Percentiles rank a stretch among this genome's conserved stretches.
Conservation (phyloP, 2,329 filamentous ascomycete species). For the Aspergillus ochraceus region DNA sequence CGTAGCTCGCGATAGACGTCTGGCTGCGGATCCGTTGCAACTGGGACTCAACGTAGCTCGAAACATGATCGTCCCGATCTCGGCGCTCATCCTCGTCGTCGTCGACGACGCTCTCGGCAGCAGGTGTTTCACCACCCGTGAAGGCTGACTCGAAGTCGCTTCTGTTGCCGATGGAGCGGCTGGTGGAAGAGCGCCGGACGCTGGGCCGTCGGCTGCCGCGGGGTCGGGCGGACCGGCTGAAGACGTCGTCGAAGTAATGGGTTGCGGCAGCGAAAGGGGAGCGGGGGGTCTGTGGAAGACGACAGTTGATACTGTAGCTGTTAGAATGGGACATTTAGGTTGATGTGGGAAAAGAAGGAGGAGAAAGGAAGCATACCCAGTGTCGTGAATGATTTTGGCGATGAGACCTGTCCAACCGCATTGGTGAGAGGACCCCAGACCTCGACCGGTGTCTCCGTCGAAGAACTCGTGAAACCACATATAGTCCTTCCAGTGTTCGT, state of each 20-base stretch:
- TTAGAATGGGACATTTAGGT: slow-evolving; percentile 41
- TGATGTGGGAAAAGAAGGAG: too few relatives aligned
- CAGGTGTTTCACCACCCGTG: slow-evolving; percentile 29
- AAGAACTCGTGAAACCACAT: slow-evolving; percentile 99
- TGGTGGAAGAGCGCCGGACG: slow-evolving; percentile 76
- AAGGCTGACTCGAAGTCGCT: slow-evolving; percentile 69
- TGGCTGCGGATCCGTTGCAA: slow-evolving; percentile 69
- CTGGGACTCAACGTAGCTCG: slow-evolving; percentile 79
- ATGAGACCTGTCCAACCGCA: slow-evolving; percentile 96
- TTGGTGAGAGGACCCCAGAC: slow-evolving; percentile 88
- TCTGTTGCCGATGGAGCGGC: slow-evolving; percentile 77
- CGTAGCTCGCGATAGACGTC: slow-evolving; percentile 50
- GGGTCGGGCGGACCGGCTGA: slow-evolving; percentile 57
- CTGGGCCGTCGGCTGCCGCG: slow-evolving; percentile 49
- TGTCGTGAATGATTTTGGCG: slow-evolving; percentile 96
- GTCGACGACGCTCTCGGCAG: slow-evolving; percentile 34
- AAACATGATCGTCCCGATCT: slow-evolving; percentile 61
- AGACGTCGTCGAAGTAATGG: slow-evolving; percentile 94
- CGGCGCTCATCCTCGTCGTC: slow-evolving; percentile 22
- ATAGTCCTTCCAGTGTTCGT: slow-evolving; percentile 88
- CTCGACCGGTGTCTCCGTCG: slow-evolving; percentile 85
- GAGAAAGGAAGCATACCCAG: slow-evolving; percentile 65
- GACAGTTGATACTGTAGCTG: slow-evolving; percentile 70
- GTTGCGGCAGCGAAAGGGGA: slow-evolving; percentile 80
- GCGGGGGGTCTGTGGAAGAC: slow-evolving; percentile 87